Evolutionary conservation across 2,329 filamentous ascomycete genomes (phyloP).

Genomic region (Fusarium mexicanum): DNA sequence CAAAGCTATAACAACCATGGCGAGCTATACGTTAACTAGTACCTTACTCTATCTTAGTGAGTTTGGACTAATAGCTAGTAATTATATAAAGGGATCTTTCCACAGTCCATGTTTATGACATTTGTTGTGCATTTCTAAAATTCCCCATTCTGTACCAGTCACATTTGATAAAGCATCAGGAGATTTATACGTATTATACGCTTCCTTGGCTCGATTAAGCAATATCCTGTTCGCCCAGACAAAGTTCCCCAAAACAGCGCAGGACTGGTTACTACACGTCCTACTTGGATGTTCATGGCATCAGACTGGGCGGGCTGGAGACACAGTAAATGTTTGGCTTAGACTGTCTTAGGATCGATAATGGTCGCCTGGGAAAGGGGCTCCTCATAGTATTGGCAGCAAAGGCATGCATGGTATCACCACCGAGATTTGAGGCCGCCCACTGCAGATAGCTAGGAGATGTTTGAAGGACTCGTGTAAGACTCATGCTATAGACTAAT

Average conservation of each 20-base stretch:
- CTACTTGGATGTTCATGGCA: conserved; percentile 62
- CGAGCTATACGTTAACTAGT: no score
- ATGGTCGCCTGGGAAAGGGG: conserved; percentile 65
- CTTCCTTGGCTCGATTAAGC: conserved; percentile 42
- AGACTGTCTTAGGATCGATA: conserved; percentile 67
- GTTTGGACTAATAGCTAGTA: no score
- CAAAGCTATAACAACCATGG: no score
- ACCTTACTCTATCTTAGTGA: no score
- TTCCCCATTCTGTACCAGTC: conserved; percentile 65
- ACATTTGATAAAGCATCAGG: conserved; percentile 58
- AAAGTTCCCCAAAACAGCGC: conserved; percentile 59
- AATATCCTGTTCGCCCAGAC: conserved; percentile 56
- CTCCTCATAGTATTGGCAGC: conserved; percentile 54
- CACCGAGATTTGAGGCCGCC: conserved; percentile 60
- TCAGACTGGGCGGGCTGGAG: conserved; percentile 61
- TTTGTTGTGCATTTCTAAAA: conserved; percentile 57
- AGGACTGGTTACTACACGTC: conserved; percentile 53
- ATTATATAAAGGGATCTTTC: no score
- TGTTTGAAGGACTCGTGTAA: not conserved
- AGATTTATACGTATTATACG: conserved; percentile 53
- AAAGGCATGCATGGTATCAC: conserved; percentile 61
- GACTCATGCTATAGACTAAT: not conserved
- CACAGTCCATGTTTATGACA: not conserved
- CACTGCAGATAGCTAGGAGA: conserved; percentile 44
- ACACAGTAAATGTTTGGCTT: conserved; percentile 59